A percentile compares a stretch with the other conserved stretches of the same genome.
Evolutionary conservation across 2,329 filamentous ascomycete genomes (phyloP).

Genomic region (Myrmaecium sp.): DNA sequence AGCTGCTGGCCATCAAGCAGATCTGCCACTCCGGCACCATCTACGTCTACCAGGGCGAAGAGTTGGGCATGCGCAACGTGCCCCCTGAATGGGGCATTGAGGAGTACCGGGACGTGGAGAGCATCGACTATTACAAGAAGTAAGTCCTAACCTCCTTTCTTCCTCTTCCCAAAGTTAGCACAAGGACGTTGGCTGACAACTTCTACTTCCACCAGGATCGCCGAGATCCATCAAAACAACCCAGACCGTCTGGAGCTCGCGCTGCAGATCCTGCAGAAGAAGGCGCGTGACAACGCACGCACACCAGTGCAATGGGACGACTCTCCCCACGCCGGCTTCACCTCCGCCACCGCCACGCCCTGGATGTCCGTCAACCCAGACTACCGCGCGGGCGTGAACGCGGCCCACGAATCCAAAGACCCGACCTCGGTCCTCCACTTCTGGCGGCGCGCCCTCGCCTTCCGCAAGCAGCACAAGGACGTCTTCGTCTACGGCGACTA

Average conservation of each 20-base stretch:
- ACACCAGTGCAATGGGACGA: slow-evolving; percentile 51
- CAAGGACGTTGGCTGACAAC: too few species aligned
- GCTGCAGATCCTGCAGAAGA: slow-evolving; percentile 36
- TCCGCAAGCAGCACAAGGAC: slow-evolving; percentile 44
- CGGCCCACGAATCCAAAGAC: slow-evolving; percentile 33
- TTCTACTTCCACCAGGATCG: background rate
- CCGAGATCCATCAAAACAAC: slow-evolving; percentile 11
- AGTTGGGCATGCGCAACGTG: slow-evolving; percentile 43
- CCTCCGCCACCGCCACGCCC: slow-evolving; percentile 29
- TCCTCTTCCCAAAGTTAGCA: slow-evolving; percentile 7
- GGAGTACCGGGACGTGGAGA: slow-evolving; percentile 49
- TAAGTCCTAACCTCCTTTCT: slow-evolving; percentile 9
- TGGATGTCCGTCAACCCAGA: slow-evolving; percentile 46
- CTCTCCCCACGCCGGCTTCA: slow-evolving; percentile 43
- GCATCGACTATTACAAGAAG: slow-evolving; percentile 25
- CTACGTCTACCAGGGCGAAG: slow-evolving; percentile 44
- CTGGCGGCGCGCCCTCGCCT: slow-evolving; percentile 41
- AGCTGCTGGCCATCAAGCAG: slow-evolving; percentile 37
- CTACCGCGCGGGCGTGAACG: slow-evolving; percentile 41
- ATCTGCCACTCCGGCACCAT: slow-evolving; percentile 34
- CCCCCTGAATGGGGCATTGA: slow-evolving; percentile 32
- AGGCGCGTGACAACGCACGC: slow-evolving; percentile 50
- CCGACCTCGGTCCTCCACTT: slow-evolving; percentile 39
- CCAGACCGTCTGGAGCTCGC: slow-evolving; percentile 26
- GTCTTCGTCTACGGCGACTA: slow-evolving; percentile 54